phyloP scores from a whole-genome alignment of 371 early-diverging fungal genomes.

The Mucor piriformis region DNA sequence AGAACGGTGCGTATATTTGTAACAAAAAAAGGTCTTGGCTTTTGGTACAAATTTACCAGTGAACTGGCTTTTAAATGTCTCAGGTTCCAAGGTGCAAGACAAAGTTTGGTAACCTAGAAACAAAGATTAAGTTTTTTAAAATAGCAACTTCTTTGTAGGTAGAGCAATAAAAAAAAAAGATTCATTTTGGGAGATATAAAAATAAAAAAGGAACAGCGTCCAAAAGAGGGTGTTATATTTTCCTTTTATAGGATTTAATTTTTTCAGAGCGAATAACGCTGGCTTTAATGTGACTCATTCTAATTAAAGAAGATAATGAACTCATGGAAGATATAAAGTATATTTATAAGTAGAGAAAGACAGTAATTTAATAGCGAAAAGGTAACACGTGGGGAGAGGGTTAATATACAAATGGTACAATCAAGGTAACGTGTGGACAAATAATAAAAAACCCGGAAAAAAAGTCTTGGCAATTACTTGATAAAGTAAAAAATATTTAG shows the following conservation, averaged over 20 bases:
- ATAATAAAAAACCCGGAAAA: slow-evolving; percentile 17
- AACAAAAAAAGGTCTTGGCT: not conserved
- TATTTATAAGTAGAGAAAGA: not conserved
- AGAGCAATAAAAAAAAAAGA: not conserved
- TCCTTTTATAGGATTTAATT: slow-evolving; percentile 11
- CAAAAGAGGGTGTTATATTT: slow-evolving; percentile 6
- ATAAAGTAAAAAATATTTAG: slow-evolving; percentile 20
- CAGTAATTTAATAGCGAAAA: too few species aligned
- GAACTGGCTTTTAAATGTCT: too few species aligned
- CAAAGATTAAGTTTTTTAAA: not conserved
- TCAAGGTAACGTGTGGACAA: slow-evolving; percentile 6
- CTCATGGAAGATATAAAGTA: not conserved
- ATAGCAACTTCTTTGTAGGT: slow-evolving; percentile 6
- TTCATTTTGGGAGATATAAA: not conserved
- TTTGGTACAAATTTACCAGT: not conserved
- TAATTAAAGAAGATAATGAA: not conserved
- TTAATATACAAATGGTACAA: not conserved
- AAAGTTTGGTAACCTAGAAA: not conserved
- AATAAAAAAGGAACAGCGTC: not conserved
- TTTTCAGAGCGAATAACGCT: not conserved
- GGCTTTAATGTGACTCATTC: too few species aligned
- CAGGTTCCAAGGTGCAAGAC: too few species aligned
- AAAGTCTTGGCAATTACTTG: slow-evolving; percentile 33
- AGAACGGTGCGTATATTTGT: not conserved
- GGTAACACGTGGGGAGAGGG: not conserved